A percentile compares a stretch with the other conserved stretches of the same genome.
phyloP scores from a whole-genome alignment of 2,329 filamentous ascomycete species.

The Penicillium sp. region DNA sequence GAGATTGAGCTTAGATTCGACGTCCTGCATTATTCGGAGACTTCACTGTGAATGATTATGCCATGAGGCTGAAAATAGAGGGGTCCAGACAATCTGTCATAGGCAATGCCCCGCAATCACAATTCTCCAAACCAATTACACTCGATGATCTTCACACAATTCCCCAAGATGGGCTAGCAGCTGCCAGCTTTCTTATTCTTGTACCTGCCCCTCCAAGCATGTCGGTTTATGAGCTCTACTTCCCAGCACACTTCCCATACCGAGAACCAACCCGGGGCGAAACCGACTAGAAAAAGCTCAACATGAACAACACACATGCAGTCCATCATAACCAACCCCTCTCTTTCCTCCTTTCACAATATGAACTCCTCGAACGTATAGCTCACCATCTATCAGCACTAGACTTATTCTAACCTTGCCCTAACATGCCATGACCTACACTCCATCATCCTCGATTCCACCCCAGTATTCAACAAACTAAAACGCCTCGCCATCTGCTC shows the following conservation, averaged over 20 bases:
- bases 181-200: background rate
- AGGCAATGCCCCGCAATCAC: background rate
- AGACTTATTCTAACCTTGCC: background rate
- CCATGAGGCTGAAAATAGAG: background rate
- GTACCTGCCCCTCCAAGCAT: background rate
- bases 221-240: no score
- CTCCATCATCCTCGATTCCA: background rate
- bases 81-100: background rate
- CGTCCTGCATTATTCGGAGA: no score
- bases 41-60: background rate
- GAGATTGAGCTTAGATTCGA: no score
- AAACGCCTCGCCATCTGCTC: background rate
- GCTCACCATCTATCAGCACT: background rate
- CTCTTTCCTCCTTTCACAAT: background rate
- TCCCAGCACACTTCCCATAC: no score
- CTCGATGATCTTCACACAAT: background rate
- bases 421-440: background rate
- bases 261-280: no score
- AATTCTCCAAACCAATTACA: background rate
- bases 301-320: background rate
- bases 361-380: background rate
- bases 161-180: background rate
- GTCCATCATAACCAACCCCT: background rate
- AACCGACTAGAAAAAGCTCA: background rate
- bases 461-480: background rate